phyloP scores from a whole-genome alignment of 2,329 filamentous ascomycete genomes.

The Xylaria sp. region DNA sequence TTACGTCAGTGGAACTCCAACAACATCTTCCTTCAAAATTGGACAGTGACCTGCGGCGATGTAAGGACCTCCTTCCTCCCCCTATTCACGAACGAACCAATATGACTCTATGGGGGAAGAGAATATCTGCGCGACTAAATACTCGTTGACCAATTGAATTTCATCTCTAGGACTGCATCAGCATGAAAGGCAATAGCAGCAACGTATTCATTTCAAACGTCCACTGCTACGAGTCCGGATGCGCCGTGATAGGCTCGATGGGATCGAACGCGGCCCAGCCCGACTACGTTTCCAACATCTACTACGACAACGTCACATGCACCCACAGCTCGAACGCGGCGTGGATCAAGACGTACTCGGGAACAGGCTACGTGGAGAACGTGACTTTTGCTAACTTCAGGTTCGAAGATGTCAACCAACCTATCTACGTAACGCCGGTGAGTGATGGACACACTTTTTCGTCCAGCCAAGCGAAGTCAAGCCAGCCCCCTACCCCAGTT shows the following conservation, averaged over 20 bases:
- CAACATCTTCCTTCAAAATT: constrained; percentile 58
- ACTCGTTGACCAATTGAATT: not conserved
- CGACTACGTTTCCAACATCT: constrained; percentile 53
- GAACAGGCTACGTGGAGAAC: constrained; percentile 56
- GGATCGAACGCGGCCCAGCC: constrained; percentile 50
- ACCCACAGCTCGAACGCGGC: constrained; percentile 55
- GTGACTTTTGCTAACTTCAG: constrained; percentile 57
- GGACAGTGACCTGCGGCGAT: constrained; percentile 57
- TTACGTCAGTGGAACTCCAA: constrained; percentile 57
- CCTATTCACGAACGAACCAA: not conserved
- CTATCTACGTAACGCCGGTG: constrained; percentile 57
- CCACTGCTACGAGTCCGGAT: constrained; percentile 55
- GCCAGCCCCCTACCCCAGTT: not conserved
- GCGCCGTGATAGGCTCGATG: constrained; percentile 53
- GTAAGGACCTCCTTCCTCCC: constrained; percentile 42
- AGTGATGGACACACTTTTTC: too few species aligned
- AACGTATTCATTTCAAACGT: constrained; percentile 53
- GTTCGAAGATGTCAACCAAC: constrained; percentile 58
- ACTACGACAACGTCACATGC: constrained; percentile 53
- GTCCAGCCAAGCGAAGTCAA: too few species aligned
- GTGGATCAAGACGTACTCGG: constrained; percentile 57
- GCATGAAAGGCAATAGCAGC: constrained; percentile 55
- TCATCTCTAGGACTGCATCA: constrained; percentile 53
- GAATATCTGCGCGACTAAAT: not conserved
- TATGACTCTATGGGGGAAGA: not conserved